Evolutionary conservation across 208 protist species (phyloP).

Genomic region (Leptomonas pyrrhocoris): DNA sequence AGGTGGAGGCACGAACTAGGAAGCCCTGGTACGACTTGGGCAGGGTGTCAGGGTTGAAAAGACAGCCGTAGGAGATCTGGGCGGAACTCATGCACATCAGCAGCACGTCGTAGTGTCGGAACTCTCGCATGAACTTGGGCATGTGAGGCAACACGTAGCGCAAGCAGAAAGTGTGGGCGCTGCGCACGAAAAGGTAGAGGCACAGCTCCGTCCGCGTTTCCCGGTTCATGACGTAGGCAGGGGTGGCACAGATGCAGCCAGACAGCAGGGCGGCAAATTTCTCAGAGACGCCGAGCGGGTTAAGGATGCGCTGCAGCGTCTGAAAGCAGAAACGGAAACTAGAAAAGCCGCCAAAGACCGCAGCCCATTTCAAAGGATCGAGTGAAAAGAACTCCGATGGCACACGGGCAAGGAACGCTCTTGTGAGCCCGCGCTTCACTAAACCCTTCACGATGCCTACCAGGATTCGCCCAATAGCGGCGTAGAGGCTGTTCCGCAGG

Average conservation of each 20-base stretch:
- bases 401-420: conserved; percentile 36
- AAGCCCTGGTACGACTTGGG: conserved; percentile 79
- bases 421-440: conserved; percentile 49
- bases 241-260: conserved; percentile 69
- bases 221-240: conserved; percentile 77
- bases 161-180: conserved; percentile 63
- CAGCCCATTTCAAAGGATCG: conserved; percentile 81
- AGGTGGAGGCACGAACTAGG: conserved; percentile 60
- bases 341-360: conserved; percentile 70
- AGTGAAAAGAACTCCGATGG: conserved; percentile 72
- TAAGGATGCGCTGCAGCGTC: conserved; percentile 34
- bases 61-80: conserved; percentile 78
- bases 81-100: conserved; percentile 77
- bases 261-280: conserved; percentile 53
- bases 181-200: conserved; percentile 81
- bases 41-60: conserved; percentile 78
- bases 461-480: conserved; percentile 57
- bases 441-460: conserved; percentile 73
- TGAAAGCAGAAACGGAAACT: conserved; percentile 71
- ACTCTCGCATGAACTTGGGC: conserved; percentile 50
- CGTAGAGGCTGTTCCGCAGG: conserved; percentile 71
- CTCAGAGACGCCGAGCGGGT: conserved; percentile 36
- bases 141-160: conserved; percentile 65
- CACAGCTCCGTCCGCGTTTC: conserved; percentile 74
- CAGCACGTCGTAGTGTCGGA: conserved; percentile 82